phyloP scores from a whole-genome alignment of 805 yeast genomes.

The Nakazawaea ishiwadae region DNA sequence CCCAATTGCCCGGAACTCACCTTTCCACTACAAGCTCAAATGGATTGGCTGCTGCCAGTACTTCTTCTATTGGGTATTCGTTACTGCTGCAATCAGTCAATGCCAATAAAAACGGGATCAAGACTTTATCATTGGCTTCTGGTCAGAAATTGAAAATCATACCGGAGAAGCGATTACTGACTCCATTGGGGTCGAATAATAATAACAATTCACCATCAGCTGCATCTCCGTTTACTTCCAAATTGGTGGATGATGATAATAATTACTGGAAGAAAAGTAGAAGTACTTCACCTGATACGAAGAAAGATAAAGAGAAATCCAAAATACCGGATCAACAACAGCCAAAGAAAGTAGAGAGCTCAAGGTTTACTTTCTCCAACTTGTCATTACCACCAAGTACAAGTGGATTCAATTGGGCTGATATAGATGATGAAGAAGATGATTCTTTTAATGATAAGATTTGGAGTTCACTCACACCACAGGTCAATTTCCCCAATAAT shows the following conservation, averaged over 20 bases:
- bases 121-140: slow-evolving; percentile 10
- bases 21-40: not conserved
- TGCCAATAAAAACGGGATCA: slow-evolving; percentile 2
- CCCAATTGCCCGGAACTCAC: no score
- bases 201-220: not conserved
- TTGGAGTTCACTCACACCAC: slow-evolving; percentile 2
- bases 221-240: not conserved
- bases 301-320: slow-evolving; percentile 1
- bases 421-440: slow-evolving; percentile 14
- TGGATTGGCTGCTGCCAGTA: not conserved
- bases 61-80: not conserved
- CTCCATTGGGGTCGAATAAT: not conserved
- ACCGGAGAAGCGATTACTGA: slow-evolving; percentile 6
- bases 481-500: not conserved
- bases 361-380: slow-evolving; percentile 11
- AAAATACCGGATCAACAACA: not conserved
- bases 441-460: slow-evolving; percentile 12
- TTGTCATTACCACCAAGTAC: slow-evolving; percentile 6
- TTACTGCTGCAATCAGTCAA: not conserved
- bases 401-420: slow-evolving; percentile 18
- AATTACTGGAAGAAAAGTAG: slow-evolving; percentile 12
- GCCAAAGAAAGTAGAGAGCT: slow-evolving; percentile 7
- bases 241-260: slow-evolving; percentile 3
- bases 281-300: slow-evolving; percentile 9
- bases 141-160: slow-evolving; percentile 13